Conservation (phyloP, 2,329 filamentous ascomycete species). For the Neonectria ditissima region DNA sequence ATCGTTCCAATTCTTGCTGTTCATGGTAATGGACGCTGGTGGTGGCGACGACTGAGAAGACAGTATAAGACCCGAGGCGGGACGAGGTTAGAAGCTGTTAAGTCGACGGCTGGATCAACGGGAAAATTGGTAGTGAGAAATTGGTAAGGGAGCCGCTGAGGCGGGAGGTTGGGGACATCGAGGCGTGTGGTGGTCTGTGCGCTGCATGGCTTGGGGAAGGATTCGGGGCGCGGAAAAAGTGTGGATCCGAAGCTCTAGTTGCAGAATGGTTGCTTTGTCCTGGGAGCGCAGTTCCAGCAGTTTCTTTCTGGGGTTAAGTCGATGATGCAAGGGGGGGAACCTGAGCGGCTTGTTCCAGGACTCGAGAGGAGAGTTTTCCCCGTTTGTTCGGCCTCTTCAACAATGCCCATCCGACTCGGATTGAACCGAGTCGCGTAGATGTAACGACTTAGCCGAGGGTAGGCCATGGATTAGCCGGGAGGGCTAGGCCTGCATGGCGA, state of each 20-base stretch:
- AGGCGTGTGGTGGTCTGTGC: constrained; percentile 46
- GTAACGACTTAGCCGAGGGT: constrained; percentile 46
- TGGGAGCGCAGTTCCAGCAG: constrained; percentile 12
- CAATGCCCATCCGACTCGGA: background rate
- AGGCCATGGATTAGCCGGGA: constrained; percentile 46
- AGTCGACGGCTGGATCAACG: constrained; percentile 49
- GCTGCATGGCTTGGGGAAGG: constrained; percentile 24
- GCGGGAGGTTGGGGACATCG: constrained; percentile 40
- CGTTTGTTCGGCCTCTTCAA: background rate
- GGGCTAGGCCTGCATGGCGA: background rate
- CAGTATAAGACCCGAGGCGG: constrained; percentile 23
- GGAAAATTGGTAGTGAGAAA: constrained; percentile 58
- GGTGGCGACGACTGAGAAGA: constrained; percentile 34
- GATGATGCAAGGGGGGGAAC: background rate
- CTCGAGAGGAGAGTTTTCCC: background rate
- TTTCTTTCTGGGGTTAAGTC: constrained; percentile 8
- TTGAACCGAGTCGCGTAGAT: constrained; percentile 30
- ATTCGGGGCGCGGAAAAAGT: constrained; percentile 26
- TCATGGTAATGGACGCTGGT: constrained; percentile 49
- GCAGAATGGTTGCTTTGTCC: constrained; percentile 19
- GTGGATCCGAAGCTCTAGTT: constrained; percentile 12
- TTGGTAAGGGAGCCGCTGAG: constrained; percentile 43
- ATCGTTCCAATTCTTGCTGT: constrained; percentile 72
- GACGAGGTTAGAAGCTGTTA: constrained; percentile 51
- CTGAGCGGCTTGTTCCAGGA: background rate